phyloP scores from a whole-genome alignment of 2,329 filamentous ascomycete genomes.

The Nemania abortiva region DNA sequence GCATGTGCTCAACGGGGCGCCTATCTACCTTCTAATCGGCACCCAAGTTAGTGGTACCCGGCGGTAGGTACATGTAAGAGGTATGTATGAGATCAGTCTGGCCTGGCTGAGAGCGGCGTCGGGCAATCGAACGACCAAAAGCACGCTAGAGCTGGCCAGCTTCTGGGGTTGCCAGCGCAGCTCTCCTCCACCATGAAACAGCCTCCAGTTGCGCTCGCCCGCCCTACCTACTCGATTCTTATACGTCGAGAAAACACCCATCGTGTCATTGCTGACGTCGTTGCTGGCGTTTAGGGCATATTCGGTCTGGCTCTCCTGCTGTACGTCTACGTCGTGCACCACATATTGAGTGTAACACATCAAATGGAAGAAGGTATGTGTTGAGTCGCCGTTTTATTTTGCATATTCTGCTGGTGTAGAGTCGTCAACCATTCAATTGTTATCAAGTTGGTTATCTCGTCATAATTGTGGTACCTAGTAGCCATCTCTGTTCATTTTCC shows the following conservation, averaged over 20 bases:
- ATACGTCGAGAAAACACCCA: background rate
- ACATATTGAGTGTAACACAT: background rate
- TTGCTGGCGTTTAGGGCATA: background rate
- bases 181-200: slow-evolving; percentile 10
- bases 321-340: slow-evolving; percentile 17
- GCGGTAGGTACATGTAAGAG: no score
- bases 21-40: background rate
- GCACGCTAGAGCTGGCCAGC: slow-evolving; percentile 12
- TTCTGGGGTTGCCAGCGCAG: slow-evolving; percentile 20
- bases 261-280: slow-evolving; percentile 22
- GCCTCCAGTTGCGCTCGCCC: background rate
- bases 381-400: slow-evolving; percentile 10
- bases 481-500: no score
- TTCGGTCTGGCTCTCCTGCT: background rate
- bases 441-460: background rate
- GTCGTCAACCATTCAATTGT: slow-evolving; percentile 6
- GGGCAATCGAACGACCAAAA: no score
- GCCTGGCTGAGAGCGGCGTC: background rate
- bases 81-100: no score
- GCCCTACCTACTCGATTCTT: slow-evolving; percentile 2
- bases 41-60: background rate
- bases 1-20: no score
- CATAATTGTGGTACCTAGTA: no score
- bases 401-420: background rate
- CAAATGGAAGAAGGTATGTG: slow-evolving; percentile 1